Base-by-base conservation (phyloP, 2,329 filamentous ascomycete genomes). In the Arthrobotrys pseudoclavata region DNA sequence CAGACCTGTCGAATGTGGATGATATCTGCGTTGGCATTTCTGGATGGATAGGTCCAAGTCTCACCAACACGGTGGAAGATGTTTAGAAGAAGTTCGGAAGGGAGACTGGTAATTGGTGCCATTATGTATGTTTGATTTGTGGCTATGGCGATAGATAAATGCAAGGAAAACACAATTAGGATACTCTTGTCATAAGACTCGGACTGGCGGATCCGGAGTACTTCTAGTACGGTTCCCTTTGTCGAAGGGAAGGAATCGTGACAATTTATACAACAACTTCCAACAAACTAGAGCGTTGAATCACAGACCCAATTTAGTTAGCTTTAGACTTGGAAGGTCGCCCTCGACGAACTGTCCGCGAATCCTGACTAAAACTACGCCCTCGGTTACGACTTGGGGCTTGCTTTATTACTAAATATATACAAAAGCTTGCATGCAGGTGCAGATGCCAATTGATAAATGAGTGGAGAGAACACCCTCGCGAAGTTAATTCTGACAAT, bases 201-300 rank as follows among this genome's bases (percentile, higher is more conserved):
- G 12, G 31, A 6, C 31, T 34, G 7, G 31, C 7, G 31, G n/a
- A n/a, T n/a, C n/a, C n/a, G n/a, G 3, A 34, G 4, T 34, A 34
- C 31, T 9, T 34, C 7, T 9, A 34, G 7, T 9, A 34, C 12
- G 12, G 31, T 34, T 34, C 7, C 1, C 4, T 9, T 34, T 15
- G 15, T 40, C 5, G 12, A n/a, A 3, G 37, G 37, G 37, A 40
- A 5, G 37, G 42, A 20, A 9, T 20, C 2, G n/a, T 18, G 15
- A 7, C 42, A 45, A 45, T 45, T 57, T 57, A 57, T 57, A 37
- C 52, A 57, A 15, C 52, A 29, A 37, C 29, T 57, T 57, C 52
- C 18, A 57, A 37, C 52, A 22, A 22, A 15, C 15, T 20, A 2
- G 7, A 12, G 52, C 31, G 52, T 57, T 57, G 52, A 37, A 34